phyloP scores from a whole-genome alignment of 805 yeast species.

The Metschnikowia similis region DNA sequence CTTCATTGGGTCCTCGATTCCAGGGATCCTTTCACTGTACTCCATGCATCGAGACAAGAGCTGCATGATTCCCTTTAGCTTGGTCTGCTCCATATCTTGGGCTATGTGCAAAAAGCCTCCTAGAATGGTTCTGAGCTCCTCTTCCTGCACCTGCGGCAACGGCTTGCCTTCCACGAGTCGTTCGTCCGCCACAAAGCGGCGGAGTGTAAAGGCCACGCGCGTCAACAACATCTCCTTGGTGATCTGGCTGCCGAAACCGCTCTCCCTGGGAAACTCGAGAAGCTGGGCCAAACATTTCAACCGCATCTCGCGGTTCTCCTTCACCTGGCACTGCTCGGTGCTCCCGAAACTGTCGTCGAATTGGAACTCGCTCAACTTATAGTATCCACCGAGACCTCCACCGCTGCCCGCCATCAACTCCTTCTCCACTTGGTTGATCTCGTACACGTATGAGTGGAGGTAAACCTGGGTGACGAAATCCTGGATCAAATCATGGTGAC shows the following conservation, averaged over 20 bases:
- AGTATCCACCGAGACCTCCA: slow-evolving; percentile 12
- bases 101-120: slow-evolving; percentile 33
- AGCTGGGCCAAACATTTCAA: slow-evolving; percentile 48
- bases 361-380: slow-evolving; percentile 24
- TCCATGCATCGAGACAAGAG: slow-evolving; percentile 12
- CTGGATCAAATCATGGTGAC: slow-evolving; percentile 27
- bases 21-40: slow-evolving; percentile 8
- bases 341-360: slow-evolving; percentile 58
- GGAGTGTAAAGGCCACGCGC: slow-evolving; percentile 56
- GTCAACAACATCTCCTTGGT: slow-evolving; percentile 42
- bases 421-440: slow-evolving; percentile 50
- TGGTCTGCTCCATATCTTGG: background rate
- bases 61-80: slow-evolving; percentile 7
- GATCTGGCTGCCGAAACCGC: slow-evolving; percentile 9
- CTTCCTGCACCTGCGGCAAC: slow-evolving; percentile 57
- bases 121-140: slow-evolving; percentile 52
- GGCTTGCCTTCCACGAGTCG: slow-evolving; percentile 60
- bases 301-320: slow-evolving; percentile 47
- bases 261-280: slow-evolving; percentile 38
- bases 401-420: slow-evolving; percentile 14
- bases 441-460: slow-evolving; percentile 56
- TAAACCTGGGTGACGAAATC: slow-evolving; percentile 49
- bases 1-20: slow-evolving; percentile 9
- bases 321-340: slow-evolving; percentile 45
- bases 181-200: slow-evolving; percentile 61